Percentiles rank a stretch among this genome's conserved stretches.
phyloP scores from a whole-genome alignment of 1,284 basidiomycete species.

The Tilletia setariae region DNA sequence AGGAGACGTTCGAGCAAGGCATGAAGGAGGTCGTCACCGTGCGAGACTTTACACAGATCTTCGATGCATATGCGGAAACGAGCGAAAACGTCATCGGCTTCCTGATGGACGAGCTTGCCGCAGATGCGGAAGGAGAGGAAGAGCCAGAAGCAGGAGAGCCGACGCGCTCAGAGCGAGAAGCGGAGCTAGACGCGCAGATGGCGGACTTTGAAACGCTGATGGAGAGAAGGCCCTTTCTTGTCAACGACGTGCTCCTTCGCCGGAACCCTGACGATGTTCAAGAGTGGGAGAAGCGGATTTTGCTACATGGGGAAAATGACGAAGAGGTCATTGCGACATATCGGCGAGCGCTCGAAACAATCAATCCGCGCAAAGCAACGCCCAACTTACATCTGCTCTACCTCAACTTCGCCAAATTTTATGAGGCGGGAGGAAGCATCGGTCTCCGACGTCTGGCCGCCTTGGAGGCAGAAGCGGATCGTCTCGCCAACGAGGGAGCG shows the following conservation, averaged over 20 bases:
- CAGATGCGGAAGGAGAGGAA: conserved; percentile 23
- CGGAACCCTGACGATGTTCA: conserved; percentile 97
- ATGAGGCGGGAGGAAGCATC: conserved; percentile 79
- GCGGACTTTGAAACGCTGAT: conserved; percentile 89
- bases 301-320: conserved; percentile 86
- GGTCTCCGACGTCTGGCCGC: conserved; percentile 23
- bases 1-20: conserved; percentile 81
- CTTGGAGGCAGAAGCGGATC: conserved; percentile 32
- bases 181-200: conserved; percentile 84
- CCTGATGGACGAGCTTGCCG: conserved; percentile 79
- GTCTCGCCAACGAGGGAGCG: conserved; percentile 61
- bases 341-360: conserved; percentile 78
- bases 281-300: conserved; percentile 99
- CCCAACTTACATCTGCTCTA: conserved; percentile 86
- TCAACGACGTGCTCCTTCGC: conserved; percentile 90
- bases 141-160: conserved; percentile 30
- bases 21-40: conserved; percentile 83
- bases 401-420: conserved; percentile 94
- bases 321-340: conserved; percentile 93
- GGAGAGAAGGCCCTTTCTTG: conserved; percentile 90
- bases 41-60: conserved; percentile 96
- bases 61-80: conserved; percentile 94
- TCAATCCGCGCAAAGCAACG: conserved; percentile 84
- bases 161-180: conserved; percentile 67
- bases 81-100: conserved; percentile 85